phyloP scores from a whole-genome alignment of 345 rosid genomes.

The Bruguiera parviflora region DNA sequence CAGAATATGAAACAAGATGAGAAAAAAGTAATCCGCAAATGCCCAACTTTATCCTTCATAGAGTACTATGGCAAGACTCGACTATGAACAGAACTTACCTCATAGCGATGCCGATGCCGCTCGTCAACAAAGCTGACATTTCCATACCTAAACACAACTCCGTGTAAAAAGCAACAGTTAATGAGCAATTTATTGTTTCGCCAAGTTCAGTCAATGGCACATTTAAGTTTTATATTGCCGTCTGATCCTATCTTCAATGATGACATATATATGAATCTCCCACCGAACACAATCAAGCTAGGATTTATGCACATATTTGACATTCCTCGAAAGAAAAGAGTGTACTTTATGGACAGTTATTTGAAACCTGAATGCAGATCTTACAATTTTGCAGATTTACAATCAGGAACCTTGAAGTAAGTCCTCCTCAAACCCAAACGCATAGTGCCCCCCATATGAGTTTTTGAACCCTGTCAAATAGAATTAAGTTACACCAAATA shows the following conservation, averaged over 20 bases:
- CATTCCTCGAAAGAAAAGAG: no score
- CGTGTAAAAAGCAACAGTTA: background rate
- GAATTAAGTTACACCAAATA: background rate
- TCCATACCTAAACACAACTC: slow-evolving; percentile 50
- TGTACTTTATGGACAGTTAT: no score
- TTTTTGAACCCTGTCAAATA: slow-evolving; percentile 72
- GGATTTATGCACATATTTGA: no score
- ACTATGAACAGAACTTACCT: slow-evolving; percentile 44
- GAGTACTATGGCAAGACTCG: no score
- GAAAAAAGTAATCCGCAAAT: no score
- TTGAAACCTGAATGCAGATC: slow-evolving; percentile 8
- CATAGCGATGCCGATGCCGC: slow-evolving; percentile 92
- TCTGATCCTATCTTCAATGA: no score
- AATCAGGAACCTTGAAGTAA: slow-evolving; percentile 56
- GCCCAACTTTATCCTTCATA: no score
- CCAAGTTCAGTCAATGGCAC: no score
- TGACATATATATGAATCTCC: background rate
- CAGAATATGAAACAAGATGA: background rate
- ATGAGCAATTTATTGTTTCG: background rate
- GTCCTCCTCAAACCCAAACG: slow-evolving; percentile 91
- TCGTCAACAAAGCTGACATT: slow-evolving; percentile 61
- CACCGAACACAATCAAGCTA: no score
- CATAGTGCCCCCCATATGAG: slow-evolving; percentile 99
- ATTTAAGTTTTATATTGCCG: no score
- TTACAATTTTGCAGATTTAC: slow-evolving; percentile 80